Conservation (phyloP, 2,329 filamentous ascomycete genomes). For the Aureobasidium sp. region DNA sequence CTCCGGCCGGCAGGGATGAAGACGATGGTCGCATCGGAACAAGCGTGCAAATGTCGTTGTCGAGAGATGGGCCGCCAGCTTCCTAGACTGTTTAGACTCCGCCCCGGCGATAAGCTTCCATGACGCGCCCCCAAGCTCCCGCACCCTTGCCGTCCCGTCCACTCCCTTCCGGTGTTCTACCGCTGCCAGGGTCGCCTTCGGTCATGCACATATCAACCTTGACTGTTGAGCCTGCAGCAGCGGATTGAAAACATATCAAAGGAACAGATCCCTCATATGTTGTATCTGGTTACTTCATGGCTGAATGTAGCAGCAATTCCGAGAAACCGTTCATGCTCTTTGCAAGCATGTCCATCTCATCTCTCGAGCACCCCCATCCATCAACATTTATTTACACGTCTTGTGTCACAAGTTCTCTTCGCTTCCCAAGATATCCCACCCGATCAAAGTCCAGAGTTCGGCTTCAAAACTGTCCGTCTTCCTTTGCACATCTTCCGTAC, state of each 20-base stretch:
- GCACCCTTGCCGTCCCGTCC: background rate
- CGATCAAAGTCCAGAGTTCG: slow-evolving; percentile 48
- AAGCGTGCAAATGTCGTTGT: background rate
- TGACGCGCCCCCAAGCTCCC: background rate
- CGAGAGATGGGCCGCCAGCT: background rate
- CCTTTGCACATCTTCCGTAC: slow-evolving; percentile 30
- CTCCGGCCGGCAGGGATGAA: slow-evolving; percentile 5
- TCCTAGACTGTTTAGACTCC: slow-evolving; percentile 2
- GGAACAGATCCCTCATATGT: background rate
- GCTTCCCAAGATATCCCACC: slow-evolving; percentile 43
- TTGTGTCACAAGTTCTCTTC: slow-evolving; percentile 3
- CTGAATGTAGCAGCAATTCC: too few relatives aligned
- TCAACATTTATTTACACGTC: background rate
- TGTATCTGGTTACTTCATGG: too few relatives aligned
- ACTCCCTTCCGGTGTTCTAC: background rate
- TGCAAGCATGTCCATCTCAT: too few relatives aligned
- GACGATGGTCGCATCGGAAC: background rate
- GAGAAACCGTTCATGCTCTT: too few relatives aligned
- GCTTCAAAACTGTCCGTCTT: slow-evolving; percentile 46
- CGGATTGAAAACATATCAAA: background rate
- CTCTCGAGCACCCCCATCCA: background rate
- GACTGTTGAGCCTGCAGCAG: background rate
- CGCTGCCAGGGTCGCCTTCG: background rate
- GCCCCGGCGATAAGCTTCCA: slow-evolving; percentile 10
- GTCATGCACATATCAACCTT: background rate